Evolutionary conservation across 2,329 filamentous ascomycete species (phyloP).

Genomic region (Nemania bipapillata): DNA sequence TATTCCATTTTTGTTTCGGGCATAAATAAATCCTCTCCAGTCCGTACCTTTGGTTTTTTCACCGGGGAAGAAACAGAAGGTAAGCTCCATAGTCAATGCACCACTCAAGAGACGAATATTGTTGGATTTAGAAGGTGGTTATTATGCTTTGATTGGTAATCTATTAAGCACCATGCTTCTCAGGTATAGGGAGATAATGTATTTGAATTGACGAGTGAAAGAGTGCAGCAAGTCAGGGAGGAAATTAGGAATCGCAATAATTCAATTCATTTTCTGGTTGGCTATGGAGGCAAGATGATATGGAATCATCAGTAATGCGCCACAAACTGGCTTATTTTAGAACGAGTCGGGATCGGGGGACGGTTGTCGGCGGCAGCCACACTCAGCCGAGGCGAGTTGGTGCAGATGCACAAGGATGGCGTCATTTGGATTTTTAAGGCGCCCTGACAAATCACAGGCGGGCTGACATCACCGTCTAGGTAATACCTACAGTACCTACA

Average conservation of each 20-base stretch:
- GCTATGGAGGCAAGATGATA: conserved; percentile 13
- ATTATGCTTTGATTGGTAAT: neutral
- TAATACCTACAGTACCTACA: neutral
- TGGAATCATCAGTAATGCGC: conserved; percentile 24
- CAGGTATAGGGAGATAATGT: neutral
- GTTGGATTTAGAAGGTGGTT: too few species aligned
- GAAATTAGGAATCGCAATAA: conserved; percentile 10
- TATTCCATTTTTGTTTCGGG: too few species aligned
- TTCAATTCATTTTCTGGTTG: neutral
- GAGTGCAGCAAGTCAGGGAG: neutral
- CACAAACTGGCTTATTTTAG: conserved; percentile 3
- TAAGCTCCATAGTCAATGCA: too few species aligned
- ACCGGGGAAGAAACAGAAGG: too few species aligned
- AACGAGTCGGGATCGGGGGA: conserved; percentile 16
- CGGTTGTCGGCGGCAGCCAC: conserved; percentile 36
- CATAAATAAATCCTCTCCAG: too few species aligned
- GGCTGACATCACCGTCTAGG: conserved; percentile 35
- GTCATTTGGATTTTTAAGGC: conserved; percentile 31
- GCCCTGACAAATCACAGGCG: conserved; percentile 41
- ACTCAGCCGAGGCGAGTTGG: conserved; percentile 27
- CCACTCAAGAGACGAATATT: too few species aligned
- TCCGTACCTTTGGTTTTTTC: too few species aligned
- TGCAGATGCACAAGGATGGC: conserved; percentile 38
- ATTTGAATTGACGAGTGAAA: neutral
- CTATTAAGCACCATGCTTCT: neutral